phyloP scores from a whole-genome alignment of 495 filamentous ascomycete genomes.

The Aspergillus biplanus region DNA sequence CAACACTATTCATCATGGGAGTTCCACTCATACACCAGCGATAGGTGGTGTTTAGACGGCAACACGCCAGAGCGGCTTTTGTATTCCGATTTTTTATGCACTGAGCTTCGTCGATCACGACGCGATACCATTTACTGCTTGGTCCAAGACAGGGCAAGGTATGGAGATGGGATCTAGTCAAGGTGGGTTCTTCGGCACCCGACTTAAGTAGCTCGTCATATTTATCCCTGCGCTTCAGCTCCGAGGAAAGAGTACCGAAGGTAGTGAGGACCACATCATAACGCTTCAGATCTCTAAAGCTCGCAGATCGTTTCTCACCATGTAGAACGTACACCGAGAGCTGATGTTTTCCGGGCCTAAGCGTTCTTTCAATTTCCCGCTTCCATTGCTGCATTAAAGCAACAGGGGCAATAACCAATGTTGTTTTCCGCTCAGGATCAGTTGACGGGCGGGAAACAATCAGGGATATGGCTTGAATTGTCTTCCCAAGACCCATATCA shows the following conservation, averaged over 20 bases:
- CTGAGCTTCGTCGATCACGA: constrained; percentile 94
- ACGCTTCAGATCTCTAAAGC: constrained; percentile 63
- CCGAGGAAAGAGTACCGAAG: constrained; percentile 76
- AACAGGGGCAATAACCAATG: constrained; percentile 85
- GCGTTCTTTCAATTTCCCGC: constrained; percentile 75
- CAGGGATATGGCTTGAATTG: constrained; percentile 83
- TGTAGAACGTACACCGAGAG: constrained; percentile 74
- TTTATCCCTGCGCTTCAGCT: constrained; percentile 61
- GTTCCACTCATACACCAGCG: constrained; percentile 91
- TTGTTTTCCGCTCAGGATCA: constrained; percentile 72
- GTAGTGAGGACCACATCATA: constrained; percentile 91
- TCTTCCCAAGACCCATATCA: constrained; percentile 97
- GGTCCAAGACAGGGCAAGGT: constrained; percentile 65
- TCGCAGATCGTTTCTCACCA: constrained; percentile 52
- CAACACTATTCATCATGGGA: constrained; percentile 89
- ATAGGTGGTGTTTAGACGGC: constrained; percentile 62
- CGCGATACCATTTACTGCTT: constrained; percentile 72
- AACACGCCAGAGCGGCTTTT: constrained; percentile 64
- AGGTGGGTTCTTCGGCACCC: constrained; percentile 20
- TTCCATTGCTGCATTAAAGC: constrained; percentile 91
- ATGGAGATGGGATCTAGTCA: constrained; percentile 29
- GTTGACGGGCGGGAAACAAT: constrained; percentile 72
- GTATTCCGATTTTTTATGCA: constrained; percentile 87
- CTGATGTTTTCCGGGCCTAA: constrained; percentile 59
- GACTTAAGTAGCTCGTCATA: constrained; percentile 40